Evolutionary conservation across 2,329 filamentous ascomycete species (phyloP).

Genomic region (Ascochyta clinopodiicola): DNA sequence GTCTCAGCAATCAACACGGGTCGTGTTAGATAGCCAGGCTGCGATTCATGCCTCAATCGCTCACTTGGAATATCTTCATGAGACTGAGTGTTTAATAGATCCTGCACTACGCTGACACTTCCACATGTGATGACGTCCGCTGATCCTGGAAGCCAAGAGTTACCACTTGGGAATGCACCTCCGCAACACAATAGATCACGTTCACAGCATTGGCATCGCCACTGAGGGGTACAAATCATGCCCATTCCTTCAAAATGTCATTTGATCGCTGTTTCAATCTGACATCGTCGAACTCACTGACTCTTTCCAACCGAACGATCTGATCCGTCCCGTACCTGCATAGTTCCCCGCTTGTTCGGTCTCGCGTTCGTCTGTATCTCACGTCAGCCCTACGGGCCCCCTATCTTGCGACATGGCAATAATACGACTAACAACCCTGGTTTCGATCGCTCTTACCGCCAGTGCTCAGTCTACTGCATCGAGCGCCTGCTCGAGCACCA

Average conservation of each 20-base stretch:
- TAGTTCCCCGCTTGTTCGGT: slow-evolving; percentile 7
- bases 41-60: slow-evolving; percentile 9
- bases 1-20: slow-evolving; percentile 5
- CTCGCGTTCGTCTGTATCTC: slow-evolving; percentile 10
- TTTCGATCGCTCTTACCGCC: slow-evolving; percentile 29
- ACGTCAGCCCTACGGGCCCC: slow-evolving; percentile 21
- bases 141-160: slow-evolving; percentile 27
- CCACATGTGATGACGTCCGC: slow-evolving; percentile 24
- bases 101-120: slow-evolving; percentile 8
- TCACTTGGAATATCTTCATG: slow-evolving; percentile 13
- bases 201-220: slow-evolving; percentile 18
- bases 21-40: slow-evolving; percentile 7
- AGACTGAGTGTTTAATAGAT: slow-evolving; percentile 18
- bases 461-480: slow-evolving; percentile 30
- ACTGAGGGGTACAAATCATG: slow-evolving; percentile 25
- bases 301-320: slow-evolving; percentile 2
- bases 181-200: slow-evolving; percentile 10
- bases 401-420: slow-evolving; percentile 24
- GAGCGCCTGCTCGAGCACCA: slow-evolving; percentile 42
- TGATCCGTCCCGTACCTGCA: slow-evolving; percentile 16
- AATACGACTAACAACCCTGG: slow-evolving; percentile 36
- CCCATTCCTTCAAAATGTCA: slow-evolving; percentile 9
- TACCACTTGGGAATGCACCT: slow-evolving; percentile 23
- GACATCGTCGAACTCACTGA: slow-evolving; percentile 1
- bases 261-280: slow-evolving; percentile 1